phyloP scores from a whole-genome alignment of 805 yeast genomes.

The Starmerella asiatica region DNA sequence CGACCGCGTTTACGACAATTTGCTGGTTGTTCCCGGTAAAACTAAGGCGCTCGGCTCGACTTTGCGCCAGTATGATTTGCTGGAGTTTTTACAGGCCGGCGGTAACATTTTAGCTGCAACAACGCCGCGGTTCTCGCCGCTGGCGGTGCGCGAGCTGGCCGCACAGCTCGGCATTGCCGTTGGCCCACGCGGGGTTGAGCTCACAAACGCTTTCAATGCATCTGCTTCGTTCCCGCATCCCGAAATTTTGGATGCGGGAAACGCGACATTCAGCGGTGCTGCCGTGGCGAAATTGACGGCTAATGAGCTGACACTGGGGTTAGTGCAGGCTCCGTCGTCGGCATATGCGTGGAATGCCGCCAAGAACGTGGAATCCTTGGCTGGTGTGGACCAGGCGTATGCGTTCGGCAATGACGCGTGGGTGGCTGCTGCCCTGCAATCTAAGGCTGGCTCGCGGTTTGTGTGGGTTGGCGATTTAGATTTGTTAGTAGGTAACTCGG shows the following conservation, averaged over 20 bases:
- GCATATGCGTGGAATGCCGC: constrained; percentile 19
- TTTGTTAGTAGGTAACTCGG: constrained; percentile 32
- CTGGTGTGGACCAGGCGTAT: constrained; percentile 11
- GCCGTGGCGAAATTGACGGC: constrained; percentile 15
- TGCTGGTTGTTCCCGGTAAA: constrained; percentile 45
- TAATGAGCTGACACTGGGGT: constrained; percentile 14
- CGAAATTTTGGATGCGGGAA: constrained; percentile 11
- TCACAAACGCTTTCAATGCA: constrained; percentile 49
- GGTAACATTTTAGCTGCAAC: constrained; percentile 65
- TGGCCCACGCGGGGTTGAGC: constrained; percentile 55
- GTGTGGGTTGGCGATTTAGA: constrained; percentile 65
- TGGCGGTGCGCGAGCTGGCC: constrained; percentile 51
- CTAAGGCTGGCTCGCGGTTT: constrained; percentile 55
- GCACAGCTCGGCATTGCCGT: constrained; percentile 75
- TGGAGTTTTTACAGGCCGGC: constrained; percentile 49
- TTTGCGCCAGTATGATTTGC: constrained; percentile 36
- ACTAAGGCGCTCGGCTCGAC: constrained; percentile 31
- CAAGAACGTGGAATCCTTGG: constrained; percentile 2
- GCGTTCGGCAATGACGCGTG: constrained; percentile 15
- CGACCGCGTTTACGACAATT: constrained; percentile 38
- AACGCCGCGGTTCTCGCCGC: constrained; percentile 39
- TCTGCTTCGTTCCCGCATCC: constrained; percentile 11
- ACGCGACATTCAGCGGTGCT: constrained; percentile 4
- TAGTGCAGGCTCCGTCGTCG: constrained; percentile 19
- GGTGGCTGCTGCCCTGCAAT: constrained; percentile 61